These are phyloP conservation scores for Chytridiales sp. DNA, from an alignment of 371 early-diverging fungal genomes.

Conservation along the genomic window DNA sequence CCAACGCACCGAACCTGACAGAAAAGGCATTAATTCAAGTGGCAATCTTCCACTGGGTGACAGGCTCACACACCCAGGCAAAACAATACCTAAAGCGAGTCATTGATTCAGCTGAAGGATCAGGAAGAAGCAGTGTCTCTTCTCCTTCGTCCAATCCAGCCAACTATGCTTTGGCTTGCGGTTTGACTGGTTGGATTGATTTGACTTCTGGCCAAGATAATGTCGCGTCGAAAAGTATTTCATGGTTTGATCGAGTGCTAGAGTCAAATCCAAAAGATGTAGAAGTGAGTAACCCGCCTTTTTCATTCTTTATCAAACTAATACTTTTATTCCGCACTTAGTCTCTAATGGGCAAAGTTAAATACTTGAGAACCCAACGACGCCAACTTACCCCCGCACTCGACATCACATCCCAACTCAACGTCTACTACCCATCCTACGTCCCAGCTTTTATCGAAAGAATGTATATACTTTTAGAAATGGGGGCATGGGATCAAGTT, in stretches of 20 bases:
- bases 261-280: conserved; percentile 40
- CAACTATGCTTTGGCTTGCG: conserved; percentile 21
- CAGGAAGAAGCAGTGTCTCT: neutral
- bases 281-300: conserved; percentile 27
- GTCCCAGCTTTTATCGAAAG: conserved; percentile 49
- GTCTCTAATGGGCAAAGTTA: conserved; percentile 43
- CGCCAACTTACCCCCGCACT: conserved; percentile 40
- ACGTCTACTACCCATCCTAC: conserved; percentile 40
- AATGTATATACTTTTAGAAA: conserved; percentile 44
- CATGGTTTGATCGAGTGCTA: conserved; percentile 48
- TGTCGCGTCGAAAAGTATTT: conserved; percentile 21
- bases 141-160: conserved; percentile 1
- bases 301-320: neutral
- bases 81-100: conserved; percentile 24
- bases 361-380: conserved; percentile 29
- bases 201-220: conserved; percentile 29
- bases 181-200: conserved; percentile 47
- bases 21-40: conserved; percentile 31
- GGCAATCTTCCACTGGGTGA: conserved; percentile 39
- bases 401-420: conserved; percentile 45
- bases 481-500: conserved; percentile 46
- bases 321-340: conserved; percentile 8
- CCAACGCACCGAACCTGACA: conserved; percentile 17
- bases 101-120: conserved; percentile 7
- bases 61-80: conserved; percentile 33